phyloP scores from a whole-genome alignment of 371 early-diverging fungal species.

The Apophysomyces sp. region DNA sequence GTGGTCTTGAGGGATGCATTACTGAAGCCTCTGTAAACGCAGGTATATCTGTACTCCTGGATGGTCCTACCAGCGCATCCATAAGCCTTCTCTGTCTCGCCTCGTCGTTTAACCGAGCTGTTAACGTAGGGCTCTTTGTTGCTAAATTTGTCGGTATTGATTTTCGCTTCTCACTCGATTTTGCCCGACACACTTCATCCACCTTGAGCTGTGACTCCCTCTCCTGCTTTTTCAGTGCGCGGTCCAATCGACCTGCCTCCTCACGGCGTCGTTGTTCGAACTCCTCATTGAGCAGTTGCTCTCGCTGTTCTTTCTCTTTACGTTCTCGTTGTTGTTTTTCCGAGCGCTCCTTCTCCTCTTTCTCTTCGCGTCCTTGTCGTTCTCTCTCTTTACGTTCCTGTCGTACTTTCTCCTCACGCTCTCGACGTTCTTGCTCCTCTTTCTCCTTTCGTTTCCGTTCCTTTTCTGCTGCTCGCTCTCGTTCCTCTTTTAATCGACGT shows the following conservation, averaged over 20 bases:
- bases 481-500: conserved; percentile 56
- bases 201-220: conserved; percentile 7
- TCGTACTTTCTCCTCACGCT: conserved; percentile 39
- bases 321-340: conserved; percentile 29
- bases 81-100: conserved; percentile 9
- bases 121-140: background rate
- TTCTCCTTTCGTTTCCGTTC: conserved; percentile 61
- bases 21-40: background rate
- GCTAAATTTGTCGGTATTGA: no score
- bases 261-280: conserved; percentile 32
- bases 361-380: conserved; percentile 17
- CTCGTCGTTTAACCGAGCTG: background rate
- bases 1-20: background rate
- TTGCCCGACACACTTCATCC: background rate
- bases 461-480: conserved; percentile 52
- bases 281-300: conserved; percentile 9
- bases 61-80: conserved; percentile 11
- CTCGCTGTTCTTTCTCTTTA: conserved; percentile 25
- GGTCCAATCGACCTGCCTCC: conserved; percentile 20
- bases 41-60: background rate
- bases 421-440: conserved; percentile 47
- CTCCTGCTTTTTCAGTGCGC: conserved; percentile 23
- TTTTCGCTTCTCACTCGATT: background rate
- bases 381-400: conserved; percentile 32
- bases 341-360: background rate